phyloP scores from a whole-genome alignment of 176 grass and related monocot genomes.

The Aegilops umbellulata region DNA sequence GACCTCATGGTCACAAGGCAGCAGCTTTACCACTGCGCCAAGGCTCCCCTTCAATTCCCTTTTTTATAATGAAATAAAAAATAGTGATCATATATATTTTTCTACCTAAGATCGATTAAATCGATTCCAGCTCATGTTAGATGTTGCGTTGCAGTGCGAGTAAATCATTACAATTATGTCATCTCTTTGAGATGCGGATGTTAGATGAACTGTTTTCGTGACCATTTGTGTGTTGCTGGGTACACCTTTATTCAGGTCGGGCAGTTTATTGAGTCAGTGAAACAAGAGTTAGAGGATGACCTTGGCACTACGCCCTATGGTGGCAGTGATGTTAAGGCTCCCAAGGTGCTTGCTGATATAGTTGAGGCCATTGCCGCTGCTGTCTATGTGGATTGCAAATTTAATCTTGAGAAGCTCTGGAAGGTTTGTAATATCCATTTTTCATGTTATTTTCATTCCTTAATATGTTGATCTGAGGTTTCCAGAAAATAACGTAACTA shows the following conservation, averaged over 20 bases:
- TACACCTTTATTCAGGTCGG: conserved; percentile 47
- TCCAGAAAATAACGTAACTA: not conserved
- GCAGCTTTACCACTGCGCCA: too few relatives aligned
- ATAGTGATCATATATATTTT: too few relatives aligned
- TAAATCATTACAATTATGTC: not conserved
- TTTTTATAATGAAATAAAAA: not conserved
- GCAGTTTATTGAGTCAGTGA: conserved; percentile 50
- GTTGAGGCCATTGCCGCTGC: conserved; percentile 68
- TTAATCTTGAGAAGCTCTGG: conserved; percentile 72
- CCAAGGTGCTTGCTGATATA: conserved; percentile 81
- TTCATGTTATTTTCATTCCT: not conserved
- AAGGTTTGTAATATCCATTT: conserved; percentile 41
- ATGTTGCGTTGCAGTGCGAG: not conserved
- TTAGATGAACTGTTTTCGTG: not conserved
- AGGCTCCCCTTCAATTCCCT: not conserved
- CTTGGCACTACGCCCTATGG: conserved; percentile 43
- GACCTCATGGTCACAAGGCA: too few relatives aligned
- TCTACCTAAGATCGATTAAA: not conserved
- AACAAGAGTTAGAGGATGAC: conserved; percentile 41
- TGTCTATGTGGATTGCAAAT: conserved; percentile 75
- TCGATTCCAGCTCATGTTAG: not conserved
- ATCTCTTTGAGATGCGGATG: not conserved
- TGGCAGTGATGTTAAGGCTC: conserved; percentile 56
- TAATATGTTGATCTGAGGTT: not conserved
- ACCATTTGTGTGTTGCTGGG: not conserved